Percentiles rank a stretch among this genome's conserved stretches.
Conservation (phyloP, 768 basidiomycete genomes). For the Suillus placidus region DNA sequence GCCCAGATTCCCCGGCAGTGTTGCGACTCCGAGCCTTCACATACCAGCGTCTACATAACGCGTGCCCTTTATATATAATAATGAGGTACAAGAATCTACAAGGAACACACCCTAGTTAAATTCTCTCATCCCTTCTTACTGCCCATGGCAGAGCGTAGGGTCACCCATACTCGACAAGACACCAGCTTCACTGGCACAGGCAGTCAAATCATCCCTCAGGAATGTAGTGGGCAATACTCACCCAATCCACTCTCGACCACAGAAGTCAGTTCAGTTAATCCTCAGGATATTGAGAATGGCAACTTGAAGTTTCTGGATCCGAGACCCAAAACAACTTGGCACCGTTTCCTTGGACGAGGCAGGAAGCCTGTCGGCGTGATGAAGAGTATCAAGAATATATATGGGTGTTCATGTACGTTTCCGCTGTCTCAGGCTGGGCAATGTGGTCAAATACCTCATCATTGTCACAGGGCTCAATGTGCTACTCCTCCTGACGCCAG, state of each 20-base stretch:
- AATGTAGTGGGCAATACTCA: background rate
- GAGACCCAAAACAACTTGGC: constrained; percentile 6
- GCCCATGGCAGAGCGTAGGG: constrained; percentile 11
- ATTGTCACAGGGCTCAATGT: constrained; percentile 55
- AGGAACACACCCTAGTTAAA: background rate
- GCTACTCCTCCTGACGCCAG: constrained; percentile 57
- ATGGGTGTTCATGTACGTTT: constrained; percentile 56
- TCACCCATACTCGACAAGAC: background rate
- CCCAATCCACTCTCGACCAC: constrained; percentile 1
- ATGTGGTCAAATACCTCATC: background rate
- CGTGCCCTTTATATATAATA: background rate
- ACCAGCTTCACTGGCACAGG: background rate
- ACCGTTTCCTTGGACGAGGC: constrained; percentile 33
- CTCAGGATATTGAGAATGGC: background rate
- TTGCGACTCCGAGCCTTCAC: constrained; percentile 5
- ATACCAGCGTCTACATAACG: background rate
- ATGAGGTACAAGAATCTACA: background rate
- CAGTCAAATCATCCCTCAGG: background rate
- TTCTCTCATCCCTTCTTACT: background rate
- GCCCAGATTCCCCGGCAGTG: background rate
- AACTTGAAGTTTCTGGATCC: background rate
- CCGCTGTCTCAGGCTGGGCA: background rate
- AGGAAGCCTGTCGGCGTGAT: constrained; percentile 46
- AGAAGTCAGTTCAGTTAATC: background rate
- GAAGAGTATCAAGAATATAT: constrained; percentile 48